phyloP scores from a whole-genome alignment of 305 asterid genomes.

The Fraxinus ornus region DNA sequence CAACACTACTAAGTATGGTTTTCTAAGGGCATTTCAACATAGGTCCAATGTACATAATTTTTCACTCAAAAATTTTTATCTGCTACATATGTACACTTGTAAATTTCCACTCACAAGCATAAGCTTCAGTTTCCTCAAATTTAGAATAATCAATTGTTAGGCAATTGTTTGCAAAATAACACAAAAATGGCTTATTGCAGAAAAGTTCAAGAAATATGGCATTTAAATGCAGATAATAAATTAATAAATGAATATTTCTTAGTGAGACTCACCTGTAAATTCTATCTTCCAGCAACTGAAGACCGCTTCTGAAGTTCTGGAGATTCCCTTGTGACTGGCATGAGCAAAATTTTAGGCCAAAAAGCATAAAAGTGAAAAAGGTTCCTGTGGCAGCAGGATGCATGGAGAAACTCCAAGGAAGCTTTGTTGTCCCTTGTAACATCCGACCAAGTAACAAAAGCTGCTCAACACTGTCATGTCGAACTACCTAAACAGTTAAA shows the following conservation, averaged over 20 bases:
- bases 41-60: not conserved
- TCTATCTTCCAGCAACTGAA: constrained; percentile 96
- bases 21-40: not conserved
- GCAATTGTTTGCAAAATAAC: not conserved
- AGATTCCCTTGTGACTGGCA: constrained; percentile 88
- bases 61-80: not conserved
- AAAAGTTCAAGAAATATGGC: not conserved
- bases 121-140: not conserved
- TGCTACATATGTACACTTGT: not conserved
- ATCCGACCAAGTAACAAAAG: constrained; percentile 92
- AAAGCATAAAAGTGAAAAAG: constrained; percentile 90
- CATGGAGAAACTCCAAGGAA: constrained; percentile 80
- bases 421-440: constrained; percentile 90
- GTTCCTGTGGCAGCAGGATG: constrained; percentile 99
- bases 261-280: constrained; percentile 66
- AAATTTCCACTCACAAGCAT: not conserved
- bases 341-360: constrained; percentile 89
- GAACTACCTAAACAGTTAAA: constrained; percentile 67
- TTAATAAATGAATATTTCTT: not conserved
- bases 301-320: constrained; percentile 79
- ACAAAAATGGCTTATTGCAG: not conserved
- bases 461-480: constrained; percentile 89
- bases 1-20: not conserved
- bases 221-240: constrained; percentile 5
- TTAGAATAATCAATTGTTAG: not conserved